Percentiles rank a stretch among this genome's conserved stretches.
phyloP scores from a whole-genome alignment of 306 rosid species.

The Ormosia semicastrata region DNA sequence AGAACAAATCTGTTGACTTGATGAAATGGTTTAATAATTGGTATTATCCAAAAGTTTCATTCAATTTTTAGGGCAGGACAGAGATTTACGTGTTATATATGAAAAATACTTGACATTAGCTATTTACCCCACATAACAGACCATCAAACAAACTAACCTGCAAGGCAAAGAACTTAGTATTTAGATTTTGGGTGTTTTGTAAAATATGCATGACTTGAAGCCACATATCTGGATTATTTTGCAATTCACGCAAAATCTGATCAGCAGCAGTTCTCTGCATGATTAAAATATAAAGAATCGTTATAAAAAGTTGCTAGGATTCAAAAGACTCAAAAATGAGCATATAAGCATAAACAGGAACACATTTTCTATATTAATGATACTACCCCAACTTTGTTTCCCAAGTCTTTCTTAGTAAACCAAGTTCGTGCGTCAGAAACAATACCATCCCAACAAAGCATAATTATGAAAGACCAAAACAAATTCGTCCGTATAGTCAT shows the following conservation, averaged over 20 bases:
- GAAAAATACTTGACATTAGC: neutral
- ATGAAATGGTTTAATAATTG: neutral
- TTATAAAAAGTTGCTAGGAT: neutral
- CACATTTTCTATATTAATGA: neutral
- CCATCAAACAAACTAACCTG: conserved; percentile 61
- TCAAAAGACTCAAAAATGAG: neutral
- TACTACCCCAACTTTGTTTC: neutral
- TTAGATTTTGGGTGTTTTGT: conserved; percentile 72
- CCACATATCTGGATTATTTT: conserved; percentile 96
- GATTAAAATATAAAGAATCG: neutral
- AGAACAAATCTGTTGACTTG: neutral
- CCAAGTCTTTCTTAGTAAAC: neutral
- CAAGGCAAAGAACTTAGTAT: conserved; percentile 95
- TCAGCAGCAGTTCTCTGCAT: conserved; percentile 93
- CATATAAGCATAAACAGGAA: neutral
- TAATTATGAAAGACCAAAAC: neutral
- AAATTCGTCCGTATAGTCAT: neutral
- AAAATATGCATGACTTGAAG: conserved; percentile 97
- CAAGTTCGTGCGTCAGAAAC: neutral
- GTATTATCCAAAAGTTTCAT: neutral
- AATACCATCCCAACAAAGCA: neutral
- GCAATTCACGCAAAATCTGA: conserved; percentile 84
- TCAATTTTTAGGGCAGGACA: neutral
- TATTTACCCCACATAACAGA: neutral
- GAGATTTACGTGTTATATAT: neutral